These are phyloP conservation scores for Russula virescens DNA, from an alignment of 768 basidiomycete species.

Conservation along the genomic window DNA sequence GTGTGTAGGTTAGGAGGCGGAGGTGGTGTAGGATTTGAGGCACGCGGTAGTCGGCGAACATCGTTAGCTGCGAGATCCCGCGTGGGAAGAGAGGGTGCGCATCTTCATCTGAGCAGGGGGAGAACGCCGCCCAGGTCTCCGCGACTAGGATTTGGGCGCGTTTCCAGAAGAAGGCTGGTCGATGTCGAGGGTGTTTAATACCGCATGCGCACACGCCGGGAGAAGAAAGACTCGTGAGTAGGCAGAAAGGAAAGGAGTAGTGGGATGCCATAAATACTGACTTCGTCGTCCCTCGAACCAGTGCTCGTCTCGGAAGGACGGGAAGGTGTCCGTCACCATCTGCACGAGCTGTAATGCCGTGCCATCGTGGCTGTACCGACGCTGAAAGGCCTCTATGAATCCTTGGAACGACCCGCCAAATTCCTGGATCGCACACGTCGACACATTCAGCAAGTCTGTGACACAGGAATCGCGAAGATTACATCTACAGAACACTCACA, in stretches of 20 bases:
- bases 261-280: conserved; percentile 28
- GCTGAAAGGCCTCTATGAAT: conserved; percentile 22
- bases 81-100: conserved; percentile 72
- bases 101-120: conserved; percentile 34
- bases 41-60: conserved; percentile 93
- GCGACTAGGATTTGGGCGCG: conserved; percentile 88
- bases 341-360: conserved; percentile 23
- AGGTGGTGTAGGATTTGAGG: conserved; percentile 88
- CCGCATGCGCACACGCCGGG: no score
- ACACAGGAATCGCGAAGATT: no score
- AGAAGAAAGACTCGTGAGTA: no score
- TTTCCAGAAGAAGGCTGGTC: conserved; percentile 86
- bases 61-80: conserved; percentile 65
- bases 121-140: conserved; percentile 90
- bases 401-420: conserved; percentile 23
- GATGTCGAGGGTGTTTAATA: no score
- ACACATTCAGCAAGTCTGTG: no score
- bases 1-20: conserved; percentile 65
- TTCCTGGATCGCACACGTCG: conserved; percentile 8
- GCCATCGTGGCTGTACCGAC: conserved; percentile 12
- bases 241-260: no score
- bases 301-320: conserved; percentile 25
- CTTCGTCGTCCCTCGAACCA: conserved; percentile 40
- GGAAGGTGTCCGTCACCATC: conserved; percentile 25
- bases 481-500: no score